Evolutionary conservation across 257 asterid genomes (phyloP).

Genomic region (Capsicum chinense): DNA sequence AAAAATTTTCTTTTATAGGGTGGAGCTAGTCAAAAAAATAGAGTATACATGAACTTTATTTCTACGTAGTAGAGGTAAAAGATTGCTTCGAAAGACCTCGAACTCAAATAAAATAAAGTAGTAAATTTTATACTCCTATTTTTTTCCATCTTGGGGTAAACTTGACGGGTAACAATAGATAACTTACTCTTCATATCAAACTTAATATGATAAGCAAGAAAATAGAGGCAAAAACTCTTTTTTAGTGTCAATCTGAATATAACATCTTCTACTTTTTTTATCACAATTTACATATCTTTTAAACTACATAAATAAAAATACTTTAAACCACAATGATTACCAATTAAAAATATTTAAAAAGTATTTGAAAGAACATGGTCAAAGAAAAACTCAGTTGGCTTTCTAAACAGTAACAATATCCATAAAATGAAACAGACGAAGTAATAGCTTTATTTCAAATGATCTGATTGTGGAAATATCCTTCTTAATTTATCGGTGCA

Average conservation of each 20-base stretch:
- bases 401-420: not conserved
- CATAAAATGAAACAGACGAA: not conserved
- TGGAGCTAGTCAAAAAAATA: too few relatives aligned
- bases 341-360: too few relatives aligned
- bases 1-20: too few relatives aligned
- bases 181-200: not conserved
- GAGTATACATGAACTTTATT: rapidly evolving
- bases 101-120: not conserved
- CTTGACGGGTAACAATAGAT: not conserved
- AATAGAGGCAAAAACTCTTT: not conserved
- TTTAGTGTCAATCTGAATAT: not conserved
- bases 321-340: too few relatives aligned
- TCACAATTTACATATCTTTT: too few relatives aligned
- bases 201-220: not conserved
- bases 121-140: too few relatives aligned
- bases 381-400: too few relatives aligned
- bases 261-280: too few relatives aligned
- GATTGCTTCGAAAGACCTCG: too few relatives aligned
- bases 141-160: not conserved
- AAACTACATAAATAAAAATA: too few relatives aligned
- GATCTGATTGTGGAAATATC: not conserved
- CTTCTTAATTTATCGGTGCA: not conserved
- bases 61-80: not conserved
- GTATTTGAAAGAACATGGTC: not conserved
- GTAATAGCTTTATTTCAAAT: too few relatives aligned